phyloP scores from a whole-genome alignment of 1,284 basidiomycete species.

The Trichosporon sp. region DNA sequence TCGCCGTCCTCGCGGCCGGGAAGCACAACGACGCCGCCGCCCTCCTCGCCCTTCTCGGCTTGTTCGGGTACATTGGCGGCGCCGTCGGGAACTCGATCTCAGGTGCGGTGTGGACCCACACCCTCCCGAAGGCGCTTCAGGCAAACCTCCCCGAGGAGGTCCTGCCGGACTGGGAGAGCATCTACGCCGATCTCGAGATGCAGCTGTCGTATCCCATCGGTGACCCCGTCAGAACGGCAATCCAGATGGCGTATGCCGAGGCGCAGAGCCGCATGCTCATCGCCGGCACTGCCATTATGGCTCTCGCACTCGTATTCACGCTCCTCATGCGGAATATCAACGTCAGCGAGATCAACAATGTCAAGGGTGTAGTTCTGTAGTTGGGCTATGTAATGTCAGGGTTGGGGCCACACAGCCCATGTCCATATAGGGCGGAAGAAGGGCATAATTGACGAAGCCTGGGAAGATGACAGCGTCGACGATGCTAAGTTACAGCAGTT shows the following conservation, averaged over 20 bases:
- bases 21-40: conserved; percentile 49
- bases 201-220: conserved; percentile 37
- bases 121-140: conserved; percentile 39
- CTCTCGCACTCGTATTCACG: conserved; percentile 24
- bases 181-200: conserved; percentile 33
- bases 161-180: conserved; percentile 31
- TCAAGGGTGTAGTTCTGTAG: conserved; percentile 42
- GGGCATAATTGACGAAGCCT: too few species aligned
- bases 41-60: conserved; percentile 45
- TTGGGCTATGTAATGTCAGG: neutral
- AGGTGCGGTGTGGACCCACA: conserved; percentile 51
- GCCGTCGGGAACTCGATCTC: conserved; percentile 46
- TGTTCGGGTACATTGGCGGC: conserved; percentile 45
- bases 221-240: conserved; percentile 30
- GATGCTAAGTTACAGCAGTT: neutral
- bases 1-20: conserved; percentile 46
- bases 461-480: neutral
- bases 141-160: conserved; percentile 38
- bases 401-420: too few species aligned
- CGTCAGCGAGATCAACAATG: conserved; percentile 37
- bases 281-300: conserved; percentile 38
- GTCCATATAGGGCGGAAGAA: too few species aligned
- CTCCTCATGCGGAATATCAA: conserved; percentile 40
- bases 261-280: conserved; percentile 42
- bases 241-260: conserved; percentile 35